Percentiles rank a stretch among this genome's conserved stretches.
Evolutionary conservation across 202 grass and related monocot species (phyloP).

Genomic region (Setaria italica): DNA sequence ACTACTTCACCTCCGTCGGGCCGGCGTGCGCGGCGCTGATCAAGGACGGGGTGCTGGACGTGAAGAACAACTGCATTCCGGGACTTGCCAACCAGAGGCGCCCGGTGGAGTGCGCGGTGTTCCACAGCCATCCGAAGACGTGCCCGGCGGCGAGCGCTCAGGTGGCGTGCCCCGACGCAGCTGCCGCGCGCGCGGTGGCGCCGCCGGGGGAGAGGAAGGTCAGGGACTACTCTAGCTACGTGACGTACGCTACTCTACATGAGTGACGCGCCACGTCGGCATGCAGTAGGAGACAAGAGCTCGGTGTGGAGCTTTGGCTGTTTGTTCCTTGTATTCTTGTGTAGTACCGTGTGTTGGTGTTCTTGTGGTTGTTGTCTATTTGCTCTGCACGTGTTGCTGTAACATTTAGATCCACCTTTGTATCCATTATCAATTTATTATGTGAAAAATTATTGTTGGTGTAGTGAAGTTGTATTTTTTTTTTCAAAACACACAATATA

Average conservation of each 20-base stretch:
- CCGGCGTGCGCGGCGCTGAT: conserved; percentile 55
- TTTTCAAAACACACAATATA: no score
- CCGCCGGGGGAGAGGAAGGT: background rate
- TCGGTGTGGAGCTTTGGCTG: background rate
- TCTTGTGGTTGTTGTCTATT: conserved; percentile 27
- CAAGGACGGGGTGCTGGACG: conserved; percentile 49
- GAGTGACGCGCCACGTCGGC: background rate
- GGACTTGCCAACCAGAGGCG: conserved; percentile 61
- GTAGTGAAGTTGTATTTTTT: rapidly evolving
- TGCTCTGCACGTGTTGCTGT: conserved; percentile 7
- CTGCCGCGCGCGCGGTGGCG: background rate
- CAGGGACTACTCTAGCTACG: conserved; percentile 51
- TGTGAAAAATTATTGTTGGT: background rate
- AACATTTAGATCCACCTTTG: background rate
- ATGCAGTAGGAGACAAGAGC: conserved; percentile 40
- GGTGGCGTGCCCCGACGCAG: conserved; percentile 17
- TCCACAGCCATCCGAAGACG: conserved; percentile 48
- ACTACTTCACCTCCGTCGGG: conserved; percentile 81
- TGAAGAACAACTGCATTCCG: conserved; percentile 77
- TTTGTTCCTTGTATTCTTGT: background rate
- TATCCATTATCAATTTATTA: no score
- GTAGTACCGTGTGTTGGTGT: conserved; percentile 4
- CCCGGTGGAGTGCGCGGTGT: conserved; percentile 63
- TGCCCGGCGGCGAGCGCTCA: conserved; percentile 43
- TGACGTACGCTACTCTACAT: conserved; percentile 55